Conservation (phyloP, 495 filamentous ascomycete genomes). For the Evernia prunastri region DNA sequence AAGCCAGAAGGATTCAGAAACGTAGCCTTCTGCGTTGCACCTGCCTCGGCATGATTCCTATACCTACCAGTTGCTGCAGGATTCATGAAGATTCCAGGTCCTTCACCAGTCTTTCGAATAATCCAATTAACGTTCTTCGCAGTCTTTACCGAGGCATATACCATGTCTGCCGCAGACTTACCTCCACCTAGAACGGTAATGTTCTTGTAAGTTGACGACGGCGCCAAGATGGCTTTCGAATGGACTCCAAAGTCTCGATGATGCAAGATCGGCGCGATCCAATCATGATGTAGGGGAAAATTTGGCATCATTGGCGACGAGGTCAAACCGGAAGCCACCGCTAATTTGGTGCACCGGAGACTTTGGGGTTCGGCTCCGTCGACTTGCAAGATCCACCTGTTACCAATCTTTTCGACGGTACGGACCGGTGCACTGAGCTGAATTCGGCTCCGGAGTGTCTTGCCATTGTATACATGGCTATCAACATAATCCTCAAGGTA, state of each 20-base stretch:
- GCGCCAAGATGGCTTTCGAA: conserved; percentile 25
- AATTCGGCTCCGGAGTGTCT: conserved; percentile 30
- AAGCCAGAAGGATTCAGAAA: conserved; percentile 20
- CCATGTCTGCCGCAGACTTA: conserved; percentile 43
- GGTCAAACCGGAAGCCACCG: conserved; percentile 37
- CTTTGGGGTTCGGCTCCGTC: conserved; percentile 19
- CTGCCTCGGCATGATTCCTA: conserved; percentile 22
- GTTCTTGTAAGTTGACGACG: conserved; percentile 25
- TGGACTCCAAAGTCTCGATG: conserved; percentile 36
- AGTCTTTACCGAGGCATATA: conserved; percentile 34
- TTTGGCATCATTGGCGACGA: conserved; percentile 35
- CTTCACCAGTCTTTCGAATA: conserved; percentile 33
- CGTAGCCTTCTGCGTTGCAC: conserved; percentile 16
- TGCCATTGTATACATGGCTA: conserved; percentile 30
- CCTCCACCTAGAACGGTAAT: conserved; percentile 36
- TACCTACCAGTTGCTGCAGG: conserved; percentile 30
- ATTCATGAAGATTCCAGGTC: conserved; percentile 23
- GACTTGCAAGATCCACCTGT: conserved; percentile 28
- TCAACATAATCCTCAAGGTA: conserved; percentile 41
- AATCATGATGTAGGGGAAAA: conserved; percentile 28
- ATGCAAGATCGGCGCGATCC: conserved; percentile 35
- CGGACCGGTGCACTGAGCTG: conserved; percentile 29
- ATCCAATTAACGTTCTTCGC: conserved; percentile 38
- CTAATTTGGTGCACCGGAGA: conserved; percentile 31
- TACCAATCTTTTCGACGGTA: conserved; percentile 27